phyloP scores from a whole-genome alignment of 306 rosid species.

The Vigna angularis region DNA sequence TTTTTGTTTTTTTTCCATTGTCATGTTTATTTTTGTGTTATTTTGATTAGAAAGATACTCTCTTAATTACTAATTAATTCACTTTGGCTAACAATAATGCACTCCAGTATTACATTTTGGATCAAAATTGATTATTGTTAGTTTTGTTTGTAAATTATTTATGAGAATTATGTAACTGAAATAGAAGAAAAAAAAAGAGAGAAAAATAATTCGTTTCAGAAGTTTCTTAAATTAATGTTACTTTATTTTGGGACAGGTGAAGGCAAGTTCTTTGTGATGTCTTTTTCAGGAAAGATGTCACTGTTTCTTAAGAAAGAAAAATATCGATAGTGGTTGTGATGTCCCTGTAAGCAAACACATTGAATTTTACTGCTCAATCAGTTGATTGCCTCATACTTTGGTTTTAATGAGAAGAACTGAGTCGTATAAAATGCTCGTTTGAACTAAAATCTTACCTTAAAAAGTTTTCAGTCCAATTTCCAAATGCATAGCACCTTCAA shows the following conservation, averaged over 20 bases:
- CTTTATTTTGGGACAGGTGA: constrained; percentile 7
- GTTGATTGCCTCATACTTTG: background rate
- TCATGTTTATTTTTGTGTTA: background rate
- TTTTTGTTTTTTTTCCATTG: too few species aligned
- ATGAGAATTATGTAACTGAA: background rate
- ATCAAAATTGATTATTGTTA: background rate
- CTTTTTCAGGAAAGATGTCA: background rate
- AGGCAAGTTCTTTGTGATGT: constrained; percentile 2
- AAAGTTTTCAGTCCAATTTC: background rate
- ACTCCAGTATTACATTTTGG: background rate
- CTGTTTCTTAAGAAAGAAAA: background rate
- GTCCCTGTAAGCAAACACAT: constrained; percentile 30
- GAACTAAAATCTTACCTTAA: background rate
- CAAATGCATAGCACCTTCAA: too few species aligned
- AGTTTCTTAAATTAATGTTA: constrained; percentile 27
- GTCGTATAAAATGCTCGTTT: background rate
- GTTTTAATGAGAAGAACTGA: too few species aligned
- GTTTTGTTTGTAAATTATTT: background rate
- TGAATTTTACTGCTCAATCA: background rate
- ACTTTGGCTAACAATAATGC: background rate
- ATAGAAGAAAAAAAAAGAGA: background rate
- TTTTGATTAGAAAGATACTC: background rate
- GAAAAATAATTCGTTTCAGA: background rate
- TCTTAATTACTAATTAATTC: background rate
- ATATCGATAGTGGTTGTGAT: background rate